A percentile compares a stretch with the other conserved stretches of the same genome.
Evolutionary conservation across 176 grass and related monocot genomes (phyloP).

Genomic region (Juncus inflexus): DNA sequence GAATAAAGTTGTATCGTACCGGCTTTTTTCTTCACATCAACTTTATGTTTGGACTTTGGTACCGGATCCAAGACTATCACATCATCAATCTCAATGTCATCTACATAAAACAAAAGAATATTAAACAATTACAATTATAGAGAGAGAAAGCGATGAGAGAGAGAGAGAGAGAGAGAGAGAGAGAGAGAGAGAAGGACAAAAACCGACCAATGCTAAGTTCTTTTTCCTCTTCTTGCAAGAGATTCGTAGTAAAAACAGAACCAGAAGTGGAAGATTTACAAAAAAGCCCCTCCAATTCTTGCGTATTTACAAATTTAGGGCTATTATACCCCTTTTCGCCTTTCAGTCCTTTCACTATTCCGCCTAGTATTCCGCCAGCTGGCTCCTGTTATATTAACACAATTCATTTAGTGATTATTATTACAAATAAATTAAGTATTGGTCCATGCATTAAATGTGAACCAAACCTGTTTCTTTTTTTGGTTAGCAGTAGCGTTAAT

Average conservation of each 20-base stretch:
- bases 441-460: constrained; percentile 12
- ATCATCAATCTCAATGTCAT: constrained; percentile 80
- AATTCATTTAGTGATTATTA: constrained; percentile 3
- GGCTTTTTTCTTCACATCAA: constrained; percentile 37
- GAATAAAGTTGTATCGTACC: constrained; percentile 24
- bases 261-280: constrained; percentile 42
- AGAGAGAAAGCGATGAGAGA: constrained; percentile 9
- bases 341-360: constrained; percentile 42
- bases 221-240: constrained; percentile 25
- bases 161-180: constrained; percentile 35
- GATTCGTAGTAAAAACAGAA: constrained; percentile 34
- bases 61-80: constrained; percentile 28
- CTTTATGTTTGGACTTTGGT: constrained; percentile 22
- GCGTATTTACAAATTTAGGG: constrained; percentile 12
- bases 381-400: constrained; percentile 33
- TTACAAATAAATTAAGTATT: neutral
- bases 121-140: constrained; percentile 4
- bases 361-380: constrained; percentile 34
- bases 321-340: constrained; percentile 41
- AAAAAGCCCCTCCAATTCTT: constrained; percentile 55
- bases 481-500: constrained; percentile 49
- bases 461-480: constrained; percentile 87
- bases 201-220: constrained; percentile 45
- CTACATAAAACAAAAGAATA: constrained; percentile 35
- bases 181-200: constrained; percentile 2